These are phyloP conservation scores for Suillus plorans DNA, from an alignment of 768 basidiomycete genomes.

Conservation along the genomic window DNA sequence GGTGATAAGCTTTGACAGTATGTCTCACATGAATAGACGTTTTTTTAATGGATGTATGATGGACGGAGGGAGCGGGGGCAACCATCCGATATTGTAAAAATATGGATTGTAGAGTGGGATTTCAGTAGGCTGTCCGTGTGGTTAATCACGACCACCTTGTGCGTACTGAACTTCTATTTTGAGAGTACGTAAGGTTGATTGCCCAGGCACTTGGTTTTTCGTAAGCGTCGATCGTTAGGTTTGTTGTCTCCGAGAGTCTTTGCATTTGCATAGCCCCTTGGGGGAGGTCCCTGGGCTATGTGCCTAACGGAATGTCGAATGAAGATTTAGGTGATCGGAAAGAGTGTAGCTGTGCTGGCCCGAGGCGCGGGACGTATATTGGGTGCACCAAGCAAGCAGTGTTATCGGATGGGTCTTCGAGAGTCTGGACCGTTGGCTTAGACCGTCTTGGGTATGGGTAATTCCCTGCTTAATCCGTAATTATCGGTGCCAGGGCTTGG, in stretches of 20 bases:
- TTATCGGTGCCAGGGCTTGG: not conserved
- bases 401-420: not conserved
- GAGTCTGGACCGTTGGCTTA: not conserved
- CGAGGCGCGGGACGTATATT: not conserved
- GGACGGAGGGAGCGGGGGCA: not conserved
- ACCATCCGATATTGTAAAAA: not conserved
- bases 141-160: not conserved
- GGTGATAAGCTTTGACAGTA: slow-evolving; percentile 1
- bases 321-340: not conserved
- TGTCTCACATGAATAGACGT: not conserved
- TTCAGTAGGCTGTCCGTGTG: not conserved
- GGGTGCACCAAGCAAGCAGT: not conserved
- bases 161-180: not conserved
- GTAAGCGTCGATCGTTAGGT: slow-evolving; percentile 8
- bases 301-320: slow-evolving; percentile 7
- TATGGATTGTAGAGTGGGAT: not conserved
- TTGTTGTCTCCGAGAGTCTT: slow-evolving; percentile 2
- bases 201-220: slow-evolving; percentile 5
- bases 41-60: not conserved
- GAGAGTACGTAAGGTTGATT: slow-evolving; percentile 6
- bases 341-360: not conserved
- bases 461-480: not conserved
- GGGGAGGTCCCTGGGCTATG: not conserved
- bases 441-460: not conserved
- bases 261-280: not conserved